Evolutionary conservation across 148 eudicot genomes (phyloP).

Genomic region (Camellia sinensis): DNA sequence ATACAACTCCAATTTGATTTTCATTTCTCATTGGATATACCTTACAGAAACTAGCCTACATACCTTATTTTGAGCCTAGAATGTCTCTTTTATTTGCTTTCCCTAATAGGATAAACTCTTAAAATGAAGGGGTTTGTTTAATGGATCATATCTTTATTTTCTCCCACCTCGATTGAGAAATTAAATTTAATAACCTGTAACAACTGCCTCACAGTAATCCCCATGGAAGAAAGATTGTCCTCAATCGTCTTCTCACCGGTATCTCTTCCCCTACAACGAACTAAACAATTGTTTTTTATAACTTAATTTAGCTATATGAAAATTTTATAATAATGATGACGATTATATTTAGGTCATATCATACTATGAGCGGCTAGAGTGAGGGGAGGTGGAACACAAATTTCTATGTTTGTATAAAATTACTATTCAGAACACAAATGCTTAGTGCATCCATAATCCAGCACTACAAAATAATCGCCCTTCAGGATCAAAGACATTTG

Average conservation of each 20-base stretch:
- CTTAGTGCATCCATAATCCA: neutral
- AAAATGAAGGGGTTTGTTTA: neutral
- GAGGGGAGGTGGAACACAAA: neutral
- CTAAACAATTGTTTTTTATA: neutral
- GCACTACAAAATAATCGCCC: neutral
- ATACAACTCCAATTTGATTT: neutral
- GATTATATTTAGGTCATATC: neutral
- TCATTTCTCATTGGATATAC: neutral
- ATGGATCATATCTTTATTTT: neutral
- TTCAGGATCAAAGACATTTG: neutral
- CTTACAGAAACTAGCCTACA: neutral
- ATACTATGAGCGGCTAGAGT: neutral
- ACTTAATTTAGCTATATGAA: neutral
- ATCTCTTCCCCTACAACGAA: neutral
- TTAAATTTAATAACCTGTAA: too few relatives aligned
- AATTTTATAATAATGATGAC: neutral
- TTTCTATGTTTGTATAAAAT: neutral
- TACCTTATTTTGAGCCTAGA: neutral
- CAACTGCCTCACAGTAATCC: neutral
- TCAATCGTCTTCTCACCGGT: neutral
- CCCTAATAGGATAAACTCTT: neutral
- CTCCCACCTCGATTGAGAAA: neutral
- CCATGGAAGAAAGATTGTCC: neutral
- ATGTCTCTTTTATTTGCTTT: neutral
- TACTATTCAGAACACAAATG: neutral